Base-by-base conservation (phyloP, 2,329 filamentous ascomycete species). In the Fusarium xylarioides region DNA sequence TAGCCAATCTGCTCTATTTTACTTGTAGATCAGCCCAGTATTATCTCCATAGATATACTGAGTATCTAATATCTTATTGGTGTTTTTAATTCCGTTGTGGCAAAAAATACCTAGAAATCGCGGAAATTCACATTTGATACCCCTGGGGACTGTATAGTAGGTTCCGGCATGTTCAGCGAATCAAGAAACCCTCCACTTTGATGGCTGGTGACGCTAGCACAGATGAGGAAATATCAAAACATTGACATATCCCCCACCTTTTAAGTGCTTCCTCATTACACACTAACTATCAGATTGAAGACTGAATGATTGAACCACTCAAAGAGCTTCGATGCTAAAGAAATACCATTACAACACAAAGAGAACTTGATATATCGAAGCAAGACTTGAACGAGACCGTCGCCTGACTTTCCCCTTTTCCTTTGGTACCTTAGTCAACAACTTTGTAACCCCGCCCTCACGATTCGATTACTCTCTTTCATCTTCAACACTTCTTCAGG, bases 151-250 rank as follows among this genome's bases (percentile, higher is more conserved):
- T n/a, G n/a, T n/a, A 11, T 38, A 21, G 44, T 28, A 21, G 26
- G 44, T 30, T 46, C 44, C 26, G 19, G 26, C 12, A 28, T 42
- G 34, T 16, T 21, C 32, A 42, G 16, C 30, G 12, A 21, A 32
- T 55, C 37, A 61, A 32, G 32, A 23, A 32, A 30, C 28, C 11
- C 11, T 50, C 19, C 21, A n/a, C 28, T 16, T 63, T 63, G 21
- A n/a, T 11, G 21, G 21, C 16, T 16, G 15, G 19, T 23, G 18
- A 37, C 64, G 50, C 66, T 68, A 68, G 55, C 30, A 52, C 57
- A 19, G 15, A 68, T 54, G n/a, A 16, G 66, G 66, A 44, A 63
- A 37, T 56, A 56, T 68, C 64, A 63, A 68, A 68, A 68, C 63
- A 66, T 37, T 38, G 55, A 60, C 55, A 26, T 19, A 37, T 30